Conservation (phyloP, 352 stramenopile genomes). For the Globisporangium cylindrosporum region DNA sequence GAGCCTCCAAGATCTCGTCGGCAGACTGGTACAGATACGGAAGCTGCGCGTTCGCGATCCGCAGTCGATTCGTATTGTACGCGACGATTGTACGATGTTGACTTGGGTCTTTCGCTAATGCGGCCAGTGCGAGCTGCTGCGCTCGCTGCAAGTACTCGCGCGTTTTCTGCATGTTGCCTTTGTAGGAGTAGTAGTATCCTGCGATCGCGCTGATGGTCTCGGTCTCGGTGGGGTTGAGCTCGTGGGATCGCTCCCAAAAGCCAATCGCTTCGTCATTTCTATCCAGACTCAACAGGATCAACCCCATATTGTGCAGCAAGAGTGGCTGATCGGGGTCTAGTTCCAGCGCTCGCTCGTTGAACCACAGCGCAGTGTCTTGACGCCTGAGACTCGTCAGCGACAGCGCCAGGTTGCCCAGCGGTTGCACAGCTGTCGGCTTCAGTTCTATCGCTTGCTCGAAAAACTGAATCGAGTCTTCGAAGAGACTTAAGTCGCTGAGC, state of each 20-base stretch:
- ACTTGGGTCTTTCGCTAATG: not conserved
- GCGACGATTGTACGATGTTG: not conserved
- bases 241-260: constrained; percentile 17
- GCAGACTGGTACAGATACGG: constrained; percentile 27
- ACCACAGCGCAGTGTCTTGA: constrained; percentile 12
- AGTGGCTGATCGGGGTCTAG: constrained; percentile 16
- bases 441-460: constrained; percentile 16
- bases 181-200: constrained; percentile 16
- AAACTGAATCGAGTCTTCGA: constrained; percentile 5
- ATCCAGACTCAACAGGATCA: constrained; percentile 14
- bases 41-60: constrained; percentile 23
- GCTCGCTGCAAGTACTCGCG: constrained; percentile 10
- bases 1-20: constrained; percentile 13
- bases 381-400: constrained; percentile 11
- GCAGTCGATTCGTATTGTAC: constrained; percentile 17
- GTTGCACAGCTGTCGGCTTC: constrained; percentile 15
- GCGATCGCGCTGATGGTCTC: constrained; percentile 24
- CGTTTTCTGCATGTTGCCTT: constrained; percentile 14
- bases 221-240: constrained; percentile 1
- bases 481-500: constrained; percentile 10
- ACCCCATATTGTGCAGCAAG: constrained; percentile 30
- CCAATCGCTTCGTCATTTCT: constrained; percentile 9
- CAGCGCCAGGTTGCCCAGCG: constrained; percentile 25
- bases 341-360: constrained; percentile 18
- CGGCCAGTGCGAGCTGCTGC: not conserved